Conservation (phyloP, 345 rosid genomes). For the Erucastrum elatum region DNA sequence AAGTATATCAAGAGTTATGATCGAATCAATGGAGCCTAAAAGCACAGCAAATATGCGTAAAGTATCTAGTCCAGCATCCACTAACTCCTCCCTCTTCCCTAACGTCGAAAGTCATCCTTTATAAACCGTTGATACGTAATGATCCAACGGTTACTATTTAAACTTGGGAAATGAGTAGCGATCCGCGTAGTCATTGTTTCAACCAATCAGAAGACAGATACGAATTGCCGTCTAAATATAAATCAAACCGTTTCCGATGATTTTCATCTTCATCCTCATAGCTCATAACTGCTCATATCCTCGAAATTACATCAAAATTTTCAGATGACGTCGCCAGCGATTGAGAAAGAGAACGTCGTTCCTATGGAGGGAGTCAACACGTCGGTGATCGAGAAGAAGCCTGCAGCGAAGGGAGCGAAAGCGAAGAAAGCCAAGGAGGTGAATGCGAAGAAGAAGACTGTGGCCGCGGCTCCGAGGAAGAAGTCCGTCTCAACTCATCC, state of each 20-base stretch:
- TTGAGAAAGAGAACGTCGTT: neutral
- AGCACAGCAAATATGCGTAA: conserved; percentile 57
- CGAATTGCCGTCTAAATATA: conserved; percentile 46
- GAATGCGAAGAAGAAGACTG: conserved; percentile 38
- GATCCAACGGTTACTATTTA: conserved; percentile 64
- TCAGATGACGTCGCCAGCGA: conserved; percentile 5
- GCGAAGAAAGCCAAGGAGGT: conserved; percentile 53
- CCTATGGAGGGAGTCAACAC: conserved; percentile 40
- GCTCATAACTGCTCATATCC: neutral
- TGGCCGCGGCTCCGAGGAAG: conserved; percentile 26
- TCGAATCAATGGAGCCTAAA: conserved; percentile 51
- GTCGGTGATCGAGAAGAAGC: neutral
- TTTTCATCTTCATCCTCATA: neutral
- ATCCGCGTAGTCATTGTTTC: conserved; percentile 50
- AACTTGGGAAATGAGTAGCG: conserved; percentile 37
- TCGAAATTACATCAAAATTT: neutral
- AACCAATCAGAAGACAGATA: conserved; percentile 56
- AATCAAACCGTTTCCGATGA: conserved; percentile 28
- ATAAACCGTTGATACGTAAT: conserved; percentile 47
- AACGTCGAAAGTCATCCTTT: conserved; percentile 6
- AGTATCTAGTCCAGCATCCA: conserved; percentile 30
- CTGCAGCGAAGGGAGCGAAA: conserved; percentile 40
- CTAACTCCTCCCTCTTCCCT: conserved; percentile 5
- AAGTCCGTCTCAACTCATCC: conserved; percentile 55
- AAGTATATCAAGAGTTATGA: conserved; percentile 35